Base-by-base conservation (phyloP, 2,329 filamentous ascomycete species). In the Ambrosiella beaveri region DNA sequence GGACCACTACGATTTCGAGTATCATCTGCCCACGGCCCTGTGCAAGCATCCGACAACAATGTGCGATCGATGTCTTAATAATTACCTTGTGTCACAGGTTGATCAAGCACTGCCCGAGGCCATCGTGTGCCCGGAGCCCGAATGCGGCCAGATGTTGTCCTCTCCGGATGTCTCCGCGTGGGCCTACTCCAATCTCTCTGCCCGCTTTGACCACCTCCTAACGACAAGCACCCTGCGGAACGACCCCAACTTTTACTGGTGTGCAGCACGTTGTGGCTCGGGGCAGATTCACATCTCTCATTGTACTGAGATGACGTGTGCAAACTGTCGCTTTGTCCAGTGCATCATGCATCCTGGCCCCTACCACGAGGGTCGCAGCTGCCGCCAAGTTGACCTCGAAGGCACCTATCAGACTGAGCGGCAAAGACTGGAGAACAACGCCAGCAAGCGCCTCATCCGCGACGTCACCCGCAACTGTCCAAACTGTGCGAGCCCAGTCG, bases 351-450 rank as follows among this genome's bases (percentile, higher is more conserved):
- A 73, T 62, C 63, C 67, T 19, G 61, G 71, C 0, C 66, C 66
- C 5, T 71, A 70, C 69, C 71, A 73, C 51, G 61, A 60, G 2
- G 65, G 66, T 6, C 67, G 70, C 56, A 71, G 68, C 0, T 73
- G 71, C 62, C 64, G 65, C 1, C 63, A 69, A 51, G 71, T 69
- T 58, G 68, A 71, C 41, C 51, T 39, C n/a, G 64, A 68, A n/a
- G 68, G 64, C 45, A 37, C 27, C 13, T 27, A 12, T 61, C 15
- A 54, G 15, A 11, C 37, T 61, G 6, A 62, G 60, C 38, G 27
- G 27, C 27, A 27, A 27, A 27, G 27, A 27, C 3, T 27, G 27
- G 27, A 27, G 27, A 52, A 12, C 65, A 65, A 39, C 61, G 61
- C 13, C 66, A 60, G 41, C 65, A 68, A 69, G 61, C 64, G 65